These are phyloP conservation scores for Borealophlyctis nickersoniae DNA, from an alignment of 192 early-diverging fungal species.

Conservation along the genomic window DNA sequence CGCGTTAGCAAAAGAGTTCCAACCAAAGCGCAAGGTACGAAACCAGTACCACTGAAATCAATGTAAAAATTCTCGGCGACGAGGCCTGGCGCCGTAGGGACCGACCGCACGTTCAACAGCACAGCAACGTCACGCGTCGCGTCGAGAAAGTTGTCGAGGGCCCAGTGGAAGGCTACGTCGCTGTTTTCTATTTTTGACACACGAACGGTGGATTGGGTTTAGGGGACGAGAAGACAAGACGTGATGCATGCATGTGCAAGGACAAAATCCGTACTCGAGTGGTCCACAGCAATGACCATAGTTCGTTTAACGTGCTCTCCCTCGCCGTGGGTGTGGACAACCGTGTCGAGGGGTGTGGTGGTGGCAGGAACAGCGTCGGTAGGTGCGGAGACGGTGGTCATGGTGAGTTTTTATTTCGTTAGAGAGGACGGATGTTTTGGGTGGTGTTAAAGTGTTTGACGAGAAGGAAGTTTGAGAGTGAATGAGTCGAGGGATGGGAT, in stretches of 20 bases:
- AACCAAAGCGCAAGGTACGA: too few species aligned
- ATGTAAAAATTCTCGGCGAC: conserved; percentile 20
- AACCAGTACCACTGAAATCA: conserved; percentile 16
- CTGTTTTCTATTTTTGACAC: conserved; percentile 22
- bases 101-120: conserved; percentile 34
- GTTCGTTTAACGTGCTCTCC: neutral
- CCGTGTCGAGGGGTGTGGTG: neutral
- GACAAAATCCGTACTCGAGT: neutral
- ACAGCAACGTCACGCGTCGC: conserved; percentile 35
- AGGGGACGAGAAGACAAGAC: too few species aligned
- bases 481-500: too few species aligned
- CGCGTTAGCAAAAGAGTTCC: too few species aligned
- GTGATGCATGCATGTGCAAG: too few species aligned
- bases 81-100: conserved; percentile 21
- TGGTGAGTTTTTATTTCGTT: too few species aligned
- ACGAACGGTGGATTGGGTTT: too few species aligned
- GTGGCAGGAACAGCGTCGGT: too few species aligned
- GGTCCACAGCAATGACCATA: neutral
- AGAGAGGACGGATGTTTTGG: too few species aligned
- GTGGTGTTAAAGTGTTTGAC: too few species aligned
- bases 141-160: conserved; percentile 32
- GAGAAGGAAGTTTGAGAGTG: too few species aligned
- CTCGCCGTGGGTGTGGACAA: neutral
- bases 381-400: too few species aligned
- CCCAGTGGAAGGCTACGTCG: conserved; percentile 34